These are phyloP conservation scores for Curvularia sp. DNA, from an alignment of 2,329 filamentous ascomycete genomes.

Conservation along the genomic window DNA sequence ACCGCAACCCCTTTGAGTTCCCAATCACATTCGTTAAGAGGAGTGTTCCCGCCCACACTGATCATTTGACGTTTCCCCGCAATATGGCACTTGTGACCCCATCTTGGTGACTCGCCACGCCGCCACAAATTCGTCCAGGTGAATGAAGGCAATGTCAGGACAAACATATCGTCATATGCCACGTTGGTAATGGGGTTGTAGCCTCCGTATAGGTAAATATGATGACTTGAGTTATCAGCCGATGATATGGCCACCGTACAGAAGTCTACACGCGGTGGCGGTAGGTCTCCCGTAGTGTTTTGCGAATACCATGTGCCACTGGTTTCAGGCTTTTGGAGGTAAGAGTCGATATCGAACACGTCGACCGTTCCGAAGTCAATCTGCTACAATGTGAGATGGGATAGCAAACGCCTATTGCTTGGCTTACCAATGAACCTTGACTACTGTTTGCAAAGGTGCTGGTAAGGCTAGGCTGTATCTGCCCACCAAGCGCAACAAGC, in stretches of 20 bases:
- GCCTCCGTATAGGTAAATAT: slow-evolving; percentile 60
- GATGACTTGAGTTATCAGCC: slow-evolving; percentile 56
- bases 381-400: slow-evolving; percentile 9
- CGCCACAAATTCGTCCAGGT: slow-evolving; percentile 52
- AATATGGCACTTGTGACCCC: slow-evolving; percentile 53
- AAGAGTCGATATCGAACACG: slow-evolving; percentile 48
- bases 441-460: neutral
- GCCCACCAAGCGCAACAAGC: slow-evolving; percentile 1
- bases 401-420: neutral
- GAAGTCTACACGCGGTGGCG: slow-evolving; percentile 53
- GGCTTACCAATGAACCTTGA: neutral
- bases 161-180: slow-evolving; percentile 53
- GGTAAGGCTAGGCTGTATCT: neutral
- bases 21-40: neutral
- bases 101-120: slow-evolving; percentile 47
- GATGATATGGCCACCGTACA: slow-evolving; percentile 53
- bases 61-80: slow-evolving; percentile 51
- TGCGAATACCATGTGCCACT: slow-evolving; percentile 55
- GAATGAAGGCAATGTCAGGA: slow-evolving; percentile 57
- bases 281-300: slow-evolving; percentile 52
- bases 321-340: slow-evolving; percentile 25
- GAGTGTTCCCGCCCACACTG: slow-evolving; percentile 48
- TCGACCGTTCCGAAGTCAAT: slow-evolving; percentile 38
- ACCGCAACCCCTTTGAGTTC: neutral
- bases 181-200: slow-evolving; percentile 43